phyloP scores from a whole-genome alignment of 2,329 filamentous ascomycete genomes.

The Sodiomyces alkalinus region DNA sequence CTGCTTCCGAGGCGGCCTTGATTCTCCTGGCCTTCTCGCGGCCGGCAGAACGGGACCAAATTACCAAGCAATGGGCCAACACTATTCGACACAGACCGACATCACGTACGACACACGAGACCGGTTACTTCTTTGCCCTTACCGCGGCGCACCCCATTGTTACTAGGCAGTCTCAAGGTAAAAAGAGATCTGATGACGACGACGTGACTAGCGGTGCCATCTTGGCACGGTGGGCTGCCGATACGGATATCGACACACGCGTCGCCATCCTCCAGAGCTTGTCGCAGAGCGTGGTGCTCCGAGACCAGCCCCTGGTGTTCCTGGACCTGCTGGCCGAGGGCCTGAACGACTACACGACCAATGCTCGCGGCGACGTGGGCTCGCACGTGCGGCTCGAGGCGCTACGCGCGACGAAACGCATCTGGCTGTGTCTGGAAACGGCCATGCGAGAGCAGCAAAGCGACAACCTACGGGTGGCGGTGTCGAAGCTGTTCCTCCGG shows the following conservation, averaged over 20 bases:
- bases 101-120: constrained; percentile 21
- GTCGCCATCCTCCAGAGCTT: constrained; percentile 41
- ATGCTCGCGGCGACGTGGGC: constrained; percentile 77
- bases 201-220: constrained; percentile 28
- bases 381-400: constrained; percentile 74
- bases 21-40: constrained; percentile 30
- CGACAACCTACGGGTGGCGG: constrained; percentile 13
- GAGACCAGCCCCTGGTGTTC: constrained; percentile 23
- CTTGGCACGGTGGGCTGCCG: constrained; percentile 34
- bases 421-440: constrained; percentile 28
- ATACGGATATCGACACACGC: constrained; percentile 33
- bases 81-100: constrained; percentile 20
- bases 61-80: constrained; percentile 31
- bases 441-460: constrained; percentile 6
- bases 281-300: constrained; percentile 28
- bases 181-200: constrained; percentile 2
- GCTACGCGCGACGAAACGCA: constrained; percentile 55
- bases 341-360: constrained; percentile 82
- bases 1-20: constrained; percentile 34
- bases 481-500: constrained; percentile 28
- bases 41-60: constrained; percentile 17
- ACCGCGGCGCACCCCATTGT: constrained; percentile 31
- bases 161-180: constrained; percentile 4
- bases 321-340: constrained; percentile 35
- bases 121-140: constrained; percentile 38